A percentile compares a stretch with the other conserved stretches of the same genome.
phyloP scores from a whole-genome alignment of 345 rosid genomes.

The Brassica rapa region DNA sequence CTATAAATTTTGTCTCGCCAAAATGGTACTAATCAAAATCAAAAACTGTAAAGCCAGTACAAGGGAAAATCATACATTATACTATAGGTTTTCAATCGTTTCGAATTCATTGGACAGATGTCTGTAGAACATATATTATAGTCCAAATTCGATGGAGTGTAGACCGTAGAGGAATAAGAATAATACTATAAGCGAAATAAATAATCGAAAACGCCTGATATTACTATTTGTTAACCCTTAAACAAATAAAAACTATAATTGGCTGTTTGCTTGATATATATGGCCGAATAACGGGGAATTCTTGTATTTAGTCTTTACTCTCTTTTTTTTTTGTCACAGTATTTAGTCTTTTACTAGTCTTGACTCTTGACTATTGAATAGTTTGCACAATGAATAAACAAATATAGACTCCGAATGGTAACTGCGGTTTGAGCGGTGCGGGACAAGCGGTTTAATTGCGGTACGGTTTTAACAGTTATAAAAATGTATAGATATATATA shows the following conservation, averaged over 20 bases:
- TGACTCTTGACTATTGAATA: not conserved
- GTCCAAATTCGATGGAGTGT: not conserved
- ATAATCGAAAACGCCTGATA: too few relatives aligned
- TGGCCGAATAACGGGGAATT: too few relatives aligned
- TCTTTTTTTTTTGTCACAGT: too few relatives aligned
- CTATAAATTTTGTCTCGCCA: not conserved
- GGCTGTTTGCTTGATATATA: not conserved
- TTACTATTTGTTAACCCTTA: too few relatives aligned
- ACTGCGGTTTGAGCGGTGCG: too few relatives aligned
- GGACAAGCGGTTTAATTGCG: too few relatives aligned
- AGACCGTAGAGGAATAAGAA: not conserved
- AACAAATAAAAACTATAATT: too few relatives aligned
- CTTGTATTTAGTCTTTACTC: too few relatives aligned
- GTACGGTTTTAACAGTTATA: too few relatives aligned
- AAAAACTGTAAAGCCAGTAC: not conserved
- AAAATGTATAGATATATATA: too few relatives aligned
- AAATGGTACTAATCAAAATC: not conserved
- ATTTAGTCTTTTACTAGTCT: too few relatives aligned
- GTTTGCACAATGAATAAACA: not conserved
- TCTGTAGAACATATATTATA: not conserved
- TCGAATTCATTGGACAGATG: not conserved
- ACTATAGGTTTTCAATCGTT: not conserved
- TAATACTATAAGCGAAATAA: not conserved
- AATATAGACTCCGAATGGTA: too few relatives aligned
- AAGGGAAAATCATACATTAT: not conserved